A percentile compares a stretch with the other conserved stretches of the same genome.
Evolutionary conservation across 805 yeast species (phyloP).

Genomic region (Monosporozyma unispora): DNA sequence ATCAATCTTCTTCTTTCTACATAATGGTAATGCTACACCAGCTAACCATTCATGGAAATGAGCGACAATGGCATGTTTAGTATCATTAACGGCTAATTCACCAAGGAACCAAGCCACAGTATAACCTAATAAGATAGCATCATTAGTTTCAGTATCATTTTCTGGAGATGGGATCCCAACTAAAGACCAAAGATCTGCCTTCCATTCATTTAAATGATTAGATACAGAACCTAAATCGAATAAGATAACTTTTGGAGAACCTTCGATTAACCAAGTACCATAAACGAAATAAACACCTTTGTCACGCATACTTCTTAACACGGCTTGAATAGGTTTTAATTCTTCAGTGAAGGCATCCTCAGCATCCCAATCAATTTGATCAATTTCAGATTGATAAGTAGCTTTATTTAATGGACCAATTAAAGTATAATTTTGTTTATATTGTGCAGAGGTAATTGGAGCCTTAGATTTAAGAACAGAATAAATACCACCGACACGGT

Average conservation of each 20-base stretch:
- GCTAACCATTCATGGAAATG: slow-evolving; percentile 99
- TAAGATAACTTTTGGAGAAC: slow-evolving; percentile 89
- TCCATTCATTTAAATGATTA: slow-evolving; percentile 79
- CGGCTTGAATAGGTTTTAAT: slow-evolving; percentile 26
- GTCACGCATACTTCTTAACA: slow-evolving; percentile 68
- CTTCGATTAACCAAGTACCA: slow-evolving; percentile 96
- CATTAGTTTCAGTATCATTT: slow-evolving; percentile 79
- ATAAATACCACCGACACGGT: slow-evolving; percentile 95
- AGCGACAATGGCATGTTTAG: slow-evolving; percentile 79
- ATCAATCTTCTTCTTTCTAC: slow-evolving; percentile 84
- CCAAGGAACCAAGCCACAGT: slow-evolving; percentile 96
- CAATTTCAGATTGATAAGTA: slow-evolving; percentile 74
- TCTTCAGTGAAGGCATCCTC: slow-evolving; percentile 29
- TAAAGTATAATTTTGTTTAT: slow-evolving; percentile 73
- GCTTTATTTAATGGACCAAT: slow-evolving; percentile 78
- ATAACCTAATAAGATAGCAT: slow-evolving; percentile 87
- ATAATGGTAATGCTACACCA: slow-evolving; percentile 88
- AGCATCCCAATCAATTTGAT: slow-evolving; percentile 53
- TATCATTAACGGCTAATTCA: slow-evolving; percentile 77
- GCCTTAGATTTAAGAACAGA: slow-evolving; percentile 95
- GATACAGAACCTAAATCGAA: slow-evolving; percentile 80
- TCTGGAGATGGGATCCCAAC: slow-evolving; percentile 93
- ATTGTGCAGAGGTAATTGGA: slow-evolving; percentile 91
- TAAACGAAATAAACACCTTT: slow-evolving; percentile 78
- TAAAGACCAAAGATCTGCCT: slow-evolving; percentile 79